Conservation (phyloP, 371 early-diverging fungal genomes). For the Fennellomyces sp. region DNA sequence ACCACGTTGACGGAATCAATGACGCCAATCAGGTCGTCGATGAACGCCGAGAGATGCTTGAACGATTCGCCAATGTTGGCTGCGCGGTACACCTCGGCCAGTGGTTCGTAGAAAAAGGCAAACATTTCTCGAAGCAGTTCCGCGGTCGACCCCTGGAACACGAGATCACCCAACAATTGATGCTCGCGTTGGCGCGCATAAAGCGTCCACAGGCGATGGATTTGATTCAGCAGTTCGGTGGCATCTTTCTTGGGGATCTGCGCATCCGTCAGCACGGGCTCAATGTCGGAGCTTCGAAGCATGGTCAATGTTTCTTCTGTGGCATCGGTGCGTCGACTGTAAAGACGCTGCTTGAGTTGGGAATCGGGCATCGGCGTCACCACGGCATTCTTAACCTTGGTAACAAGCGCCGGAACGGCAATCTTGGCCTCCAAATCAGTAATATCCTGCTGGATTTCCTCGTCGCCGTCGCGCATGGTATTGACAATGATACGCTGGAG, state of each 20-base stretch:
- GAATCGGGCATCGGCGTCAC: slow-evolving; percentile 33
- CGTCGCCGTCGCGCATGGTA: slow-evolving; percentile 51
- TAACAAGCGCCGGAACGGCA: slow-evolving; percentile 41
- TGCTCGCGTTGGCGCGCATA: slow-evolving; percentile 57
- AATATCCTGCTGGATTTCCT: slow-evolving; percentile 50
- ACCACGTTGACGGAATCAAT: slow-evolving; percentile 45
- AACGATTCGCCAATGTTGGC: slow-evolving; percentile 62
- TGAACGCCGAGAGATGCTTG: slow-evolving; percentile 51
- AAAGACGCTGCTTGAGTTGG: background rate
- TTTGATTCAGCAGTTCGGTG: slow-evolving; percentile 27
- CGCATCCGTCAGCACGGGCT: slow-evolving; percentile 35
- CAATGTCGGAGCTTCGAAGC: slow-evolving; percentile 41
- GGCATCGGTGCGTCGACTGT: background rate
- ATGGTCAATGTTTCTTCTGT: slow-evolving; percentile 28
- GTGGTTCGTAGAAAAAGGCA: slow-evolving; percentile 59
- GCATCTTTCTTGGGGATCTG: slow-evolving; percentile 32
- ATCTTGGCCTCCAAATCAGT: slow-evolving; percentile 40
- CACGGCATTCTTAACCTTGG: slow-evolving; percentile 54
- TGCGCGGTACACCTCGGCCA: slow-evolving; percentile 61
- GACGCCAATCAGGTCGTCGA: slow-evolving; percentile 58
- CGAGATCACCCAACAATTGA: slow-evolving; percentile 47
- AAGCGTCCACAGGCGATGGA: slow-evolving; percentile 46
- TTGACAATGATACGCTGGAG: slow-evolving; percentile 58
- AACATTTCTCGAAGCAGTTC: slow-evolving; percentile 63
- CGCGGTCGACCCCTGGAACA: slow-evolving; percentile 61